These are phyloP conservation scores for Psidium guajava DNA, from an alignment of 345 rosid genomes.

Conservation along the genomic window DNA sequence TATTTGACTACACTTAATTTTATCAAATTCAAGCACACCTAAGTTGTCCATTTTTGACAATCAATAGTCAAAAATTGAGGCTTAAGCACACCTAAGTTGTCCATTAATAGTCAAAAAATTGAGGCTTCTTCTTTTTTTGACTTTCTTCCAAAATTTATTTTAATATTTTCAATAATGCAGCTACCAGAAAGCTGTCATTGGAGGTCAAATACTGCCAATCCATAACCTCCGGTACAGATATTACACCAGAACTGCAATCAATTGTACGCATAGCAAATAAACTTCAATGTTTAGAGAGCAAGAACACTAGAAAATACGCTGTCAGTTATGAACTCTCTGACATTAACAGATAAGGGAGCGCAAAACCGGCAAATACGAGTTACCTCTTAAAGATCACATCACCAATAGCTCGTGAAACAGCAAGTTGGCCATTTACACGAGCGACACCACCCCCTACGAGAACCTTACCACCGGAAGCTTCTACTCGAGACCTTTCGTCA, in stretches of 20 bases:
- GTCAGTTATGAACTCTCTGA: not conserved
- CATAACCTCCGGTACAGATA: slow-evolving; percentile 77
- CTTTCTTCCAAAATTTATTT: no score
- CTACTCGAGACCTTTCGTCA: slow-evolving; percentile 81
- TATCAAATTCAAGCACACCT: no score
- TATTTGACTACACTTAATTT: no score
- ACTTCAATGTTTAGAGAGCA: not conserved
- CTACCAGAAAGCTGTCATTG: slow-evolving; percentile 81
- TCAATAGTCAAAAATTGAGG: no score
- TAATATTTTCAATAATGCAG: no score
- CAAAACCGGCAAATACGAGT: not conserved
- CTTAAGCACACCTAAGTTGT: no score
- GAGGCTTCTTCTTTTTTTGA: no score
- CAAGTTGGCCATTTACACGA: slow-evolving; percentile 83
- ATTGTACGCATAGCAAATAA: not conserved
- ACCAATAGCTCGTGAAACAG: slow-evolving; percentile 88
- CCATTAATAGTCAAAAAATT: no score
- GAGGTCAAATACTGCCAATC: slow-evolving; percentile 62
- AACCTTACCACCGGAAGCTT: slow-evolving; percentile 88
- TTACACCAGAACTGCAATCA: slow-evolving; percentile 68
- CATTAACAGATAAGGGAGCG: not conserved
- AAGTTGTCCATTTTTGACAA: no score
- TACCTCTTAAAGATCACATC: slow-evolving; percentile 59
- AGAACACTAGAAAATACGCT: not conserved
- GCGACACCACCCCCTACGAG: slow-evolving; percentile 65